Conservation (phyloP, 306 rosid genomes). For the Gastrolobium villosum region DNA sequence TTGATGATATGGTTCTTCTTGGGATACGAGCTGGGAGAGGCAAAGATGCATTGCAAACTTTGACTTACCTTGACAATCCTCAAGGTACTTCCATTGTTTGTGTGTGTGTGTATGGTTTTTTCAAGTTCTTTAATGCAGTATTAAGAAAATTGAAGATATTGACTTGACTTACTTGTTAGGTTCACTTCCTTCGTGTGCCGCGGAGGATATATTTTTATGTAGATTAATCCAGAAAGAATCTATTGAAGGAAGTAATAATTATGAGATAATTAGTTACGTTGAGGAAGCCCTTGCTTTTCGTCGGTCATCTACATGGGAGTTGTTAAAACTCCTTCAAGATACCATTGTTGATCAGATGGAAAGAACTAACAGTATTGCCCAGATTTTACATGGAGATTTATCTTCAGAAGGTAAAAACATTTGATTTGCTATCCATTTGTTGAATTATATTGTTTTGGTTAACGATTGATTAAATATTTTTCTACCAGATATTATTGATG, state of each 20-base stretch:
- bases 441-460: constrained; percentile 30
- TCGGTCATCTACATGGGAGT: constrained; percentile 62
- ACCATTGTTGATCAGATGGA: constrained; percentile 61
- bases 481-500: constrained; percentile 22
- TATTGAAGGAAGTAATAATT: constrained; percentile 58
- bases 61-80: constrained; percentile 59
- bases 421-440: constrained; percentile 44
- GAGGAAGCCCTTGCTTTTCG: constrained; percentile 81
- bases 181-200: constrained; percentile 75
- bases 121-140: constrained; percentile 33
- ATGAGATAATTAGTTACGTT: constrained; percentile 58
- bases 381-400: constrained; percentile 57
- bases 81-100: constrained; percentile 56
- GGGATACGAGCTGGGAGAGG: constrained; percentile 80
- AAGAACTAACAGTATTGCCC: constrained; percentile 60
- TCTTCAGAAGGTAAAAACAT: constrained; percentile 79
- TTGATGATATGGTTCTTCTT: constrained; percentile 83
- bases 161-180: constrained; percentile 63
- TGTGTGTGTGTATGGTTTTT: not conserved
- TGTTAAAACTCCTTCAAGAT: constrained; percentile 71
- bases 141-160: constrained; percentile 44
- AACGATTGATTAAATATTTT: constrained; percentile 31
- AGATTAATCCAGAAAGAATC: constrained; percentile 80
- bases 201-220: constrained; percentile 85
- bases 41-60: constrained; percentile 58